Evolutionary conservation across 805 yeast species (phyloP), one percentile per base, ranked within the genome.

Genomic region (Cyberlindnera sargentensis): DNA sequence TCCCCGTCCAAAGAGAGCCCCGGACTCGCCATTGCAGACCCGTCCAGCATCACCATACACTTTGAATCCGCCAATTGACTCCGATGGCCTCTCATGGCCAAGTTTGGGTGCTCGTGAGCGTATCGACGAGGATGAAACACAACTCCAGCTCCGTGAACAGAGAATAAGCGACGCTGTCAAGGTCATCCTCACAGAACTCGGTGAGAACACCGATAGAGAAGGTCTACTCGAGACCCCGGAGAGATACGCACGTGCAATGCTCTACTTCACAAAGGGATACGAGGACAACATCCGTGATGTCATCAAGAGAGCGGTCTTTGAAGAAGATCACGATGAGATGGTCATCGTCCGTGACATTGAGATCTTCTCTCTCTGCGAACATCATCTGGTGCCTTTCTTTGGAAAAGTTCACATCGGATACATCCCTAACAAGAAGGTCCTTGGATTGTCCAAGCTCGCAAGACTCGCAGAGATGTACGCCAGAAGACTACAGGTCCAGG

Each of bases 281-380:
- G 96, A 91, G 65, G 95, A 90, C 53, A 90, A 89, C 62, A 84
- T 93, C 47, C 75, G 86, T 49, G 95, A 87, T 59, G 96, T 89
- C 27, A 84, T 93, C 58, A 91, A 93, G 56, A 75, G 90, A 47
- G 99, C 99, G 0, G 95, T 93, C 6, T 93, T 93, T 56, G 97
- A 93, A 62, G 98, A 93, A 62, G 95, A 93, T 61, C 99, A 93
- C 61, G 98, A 93, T 63, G 99, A 93, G 61, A 93, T 93, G 98
- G 98, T 93, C 39, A 90, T 93, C 50, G 99, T 93, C 26, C 76
- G 91, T 59, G 97, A 93, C 64, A 93, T 93, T 45, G 96, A 88
- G 55, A 78, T 93, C 42, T 85, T 82, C 62, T 87, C 96, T 3
- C 71, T 93, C 42, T 93, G 99, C 66, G 99, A 93, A 66, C 99